Conservation (phyloP, 2,329 filamentous ascomycete genomes). For the Macrophomina pseudophaseolina region DNA sequence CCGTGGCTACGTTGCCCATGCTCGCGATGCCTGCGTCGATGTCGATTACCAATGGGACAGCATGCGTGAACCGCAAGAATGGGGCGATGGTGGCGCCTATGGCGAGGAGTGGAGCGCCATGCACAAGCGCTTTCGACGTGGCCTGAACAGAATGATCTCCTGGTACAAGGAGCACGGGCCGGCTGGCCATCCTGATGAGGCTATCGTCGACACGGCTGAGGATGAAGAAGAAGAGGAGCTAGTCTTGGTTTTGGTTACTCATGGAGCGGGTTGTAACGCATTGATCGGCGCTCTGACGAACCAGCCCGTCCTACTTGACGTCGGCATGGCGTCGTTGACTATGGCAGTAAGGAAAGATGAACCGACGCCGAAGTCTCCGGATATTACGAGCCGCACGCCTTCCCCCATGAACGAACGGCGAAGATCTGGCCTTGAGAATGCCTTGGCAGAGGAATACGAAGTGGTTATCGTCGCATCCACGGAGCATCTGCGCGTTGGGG, state of each 20-base stretch:
- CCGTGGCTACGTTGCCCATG: constrained; percentile 85
- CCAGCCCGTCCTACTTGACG: constrained; percentile 87
- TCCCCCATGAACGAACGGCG: constrained; percentile 40
- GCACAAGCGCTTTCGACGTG: constrained; percentile 86
- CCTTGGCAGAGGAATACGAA: constrained; percentile 68
- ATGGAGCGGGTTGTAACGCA: constrained; percentile 95
- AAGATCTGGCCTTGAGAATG: constrained; percentile 49
- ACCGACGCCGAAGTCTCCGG: constrained; percentile 33
- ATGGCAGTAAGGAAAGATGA: constrained; percentile 64
- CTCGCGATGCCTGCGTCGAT: constrained; percentile 80
- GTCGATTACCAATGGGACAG: constrained; percentile 98
- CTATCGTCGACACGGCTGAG: constrained; percentile 33
- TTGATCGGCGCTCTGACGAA: constrained; percentile 90
- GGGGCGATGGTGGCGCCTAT: constrained; percentile 85
- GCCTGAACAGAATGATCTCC: constrained; percentile 76
- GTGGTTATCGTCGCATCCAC: constrained; percentile 75
- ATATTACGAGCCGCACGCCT: constrained; percentile 27
- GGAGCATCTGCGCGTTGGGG: constrained; percentile 69
- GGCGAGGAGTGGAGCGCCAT: constrained; percentile 96
- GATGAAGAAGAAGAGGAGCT: constrained; percentile 65
- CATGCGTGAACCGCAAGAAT: constrained; percentile 75
- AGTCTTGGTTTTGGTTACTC: constrained; percentile 86
- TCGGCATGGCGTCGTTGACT: constrained; percentile 87
- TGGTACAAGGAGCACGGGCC: constrained; percentile 73
- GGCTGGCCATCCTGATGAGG: constrained; percentile 42